Conservation (phyloP, 1,284 basidiomycete genomes). For the Tilletia indica region DNA sequence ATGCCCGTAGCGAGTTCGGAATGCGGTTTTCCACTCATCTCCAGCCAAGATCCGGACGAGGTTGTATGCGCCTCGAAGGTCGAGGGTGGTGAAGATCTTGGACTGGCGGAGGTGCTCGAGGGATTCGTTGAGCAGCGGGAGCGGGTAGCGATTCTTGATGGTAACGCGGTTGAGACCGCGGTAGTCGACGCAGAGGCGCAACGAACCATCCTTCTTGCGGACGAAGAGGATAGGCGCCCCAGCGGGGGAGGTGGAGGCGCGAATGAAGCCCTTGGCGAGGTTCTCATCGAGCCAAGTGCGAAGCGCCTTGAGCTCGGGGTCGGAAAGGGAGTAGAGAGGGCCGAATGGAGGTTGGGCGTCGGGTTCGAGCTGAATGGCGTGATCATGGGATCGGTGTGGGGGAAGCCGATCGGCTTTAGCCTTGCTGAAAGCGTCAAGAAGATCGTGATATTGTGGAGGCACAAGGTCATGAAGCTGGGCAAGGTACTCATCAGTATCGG, state of each 20-base stretch:
- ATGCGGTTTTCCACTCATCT: slow-evolving; percentile 32
- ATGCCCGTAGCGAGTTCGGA: slow-evolving; percentile 23
- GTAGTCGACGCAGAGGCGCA: slow-evolving; percentile 60
- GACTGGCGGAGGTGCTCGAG: slow-evolving; percentile 53
- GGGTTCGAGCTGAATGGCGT: slow-evolving; percentile 54
- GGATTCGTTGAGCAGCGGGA: slow-evolving; percentile 58
- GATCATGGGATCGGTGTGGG: slow-evolving; percentile 44
- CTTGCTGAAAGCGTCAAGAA: slow-evolving; percentile 47
- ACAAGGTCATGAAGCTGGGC: neutral
- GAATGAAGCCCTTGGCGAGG: slow-evolving; percentile 54
- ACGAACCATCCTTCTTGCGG: slow-evolving; percentile 59
- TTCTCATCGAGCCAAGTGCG: slow-evolving; percentile 57
- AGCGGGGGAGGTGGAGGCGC: slow-evolving; percentile 50
- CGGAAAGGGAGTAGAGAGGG: slow-evolving; percentile 55
- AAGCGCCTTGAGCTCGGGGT: slow-evolving; percentile 56
- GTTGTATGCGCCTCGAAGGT: slow-evolving; percentile 32
- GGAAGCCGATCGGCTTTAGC: slow-evolving; percentile 43
- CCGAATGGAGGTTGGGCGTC: slow-evolving; percentile 54
- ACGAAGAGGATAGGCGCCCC: slow-evolving; percentile 61
- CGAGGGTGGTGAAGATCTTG: slow-evolving; percentile 53
- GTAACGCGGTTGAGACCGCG: slow-evolving; percentile 58
- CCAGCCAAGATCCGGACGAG: slow-evolving; percentile 24
- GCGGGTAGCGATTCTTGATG: slow-evolving; percentile 56
- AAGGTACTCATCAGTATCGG: neutral
- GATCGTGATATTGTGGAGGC: slow-evolving; percentile 33